A percentile compares a stretch with the other conserved stretches of the same genome.
Conservation (phyloP, 345 rosid species). For the Physaria fendleri region DNA sequence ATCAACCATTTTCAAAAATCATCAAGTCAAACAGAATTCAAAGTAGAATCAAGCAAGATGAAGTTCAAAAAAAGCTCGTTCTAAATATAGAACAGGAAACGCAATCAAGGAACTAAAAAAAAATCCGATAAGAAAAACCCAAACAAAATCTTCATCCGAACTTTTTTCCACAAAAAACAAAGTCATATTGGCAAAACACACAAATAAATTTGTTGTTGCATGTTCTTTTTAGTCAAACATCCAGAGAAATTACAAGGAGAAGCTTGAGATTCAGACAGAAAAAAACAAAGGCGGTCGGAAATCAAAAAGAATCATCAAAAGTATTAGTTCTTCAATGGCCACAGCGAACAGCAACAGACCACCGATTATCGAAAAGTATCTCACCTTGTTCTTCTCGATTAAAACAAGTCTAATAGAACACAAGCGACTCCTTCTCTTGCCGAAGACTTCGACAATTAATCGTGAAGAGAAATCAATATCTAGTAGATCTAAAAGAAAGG, state of each 20-base stretch:
- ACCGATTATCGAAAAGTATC: slow-evolving; percentile 24
- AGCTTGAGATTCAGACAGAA: neutral
- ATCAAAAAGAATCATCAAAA: neutral
- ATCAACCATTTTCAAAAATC: neutral
- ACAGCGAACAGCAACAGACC: neutral
- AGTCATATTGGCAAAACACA: slow-evolving; percentile 19
- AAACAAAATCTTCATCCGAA: slow-evolving; percentile 14
- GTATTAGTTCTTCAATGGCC: neutral
- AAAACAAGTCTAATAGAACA: slow-evolving; percentile 3
- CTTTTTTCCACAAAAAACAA: slow-evolving; percentile 1
- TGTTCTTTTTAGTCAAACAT: slow-evolving; percentile 16
- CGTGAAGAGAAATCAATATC: neutral
- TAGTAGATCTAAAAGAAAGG: slow-evolving; percentile 38
- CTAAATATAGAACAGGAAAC: neutral
- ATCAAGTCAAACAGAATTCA: slow-evolving; percentile 26
- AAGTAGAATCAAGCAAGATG: slow-evolving; percentile 11
- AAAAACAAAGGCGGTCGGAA: neutral
- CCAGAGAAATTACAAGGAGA: neutral
- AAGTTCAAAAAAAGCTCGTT: neutral
- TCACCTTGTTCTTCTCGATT: slow-evolving; percentile 35
- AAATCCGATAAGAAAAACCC: slow-evolving; percentile 13
- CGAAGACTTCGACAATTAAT: slow-evolving; percentile 10
- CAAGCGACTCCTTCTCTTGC: neutral
- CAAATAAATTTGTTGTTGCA: slow-evolving; percentile 25
- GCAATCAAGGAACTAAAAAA: neutral